Conservation (phyloP, 2,329 filamentous ascomycete species). For the Aureobasidium musti region DNA sequence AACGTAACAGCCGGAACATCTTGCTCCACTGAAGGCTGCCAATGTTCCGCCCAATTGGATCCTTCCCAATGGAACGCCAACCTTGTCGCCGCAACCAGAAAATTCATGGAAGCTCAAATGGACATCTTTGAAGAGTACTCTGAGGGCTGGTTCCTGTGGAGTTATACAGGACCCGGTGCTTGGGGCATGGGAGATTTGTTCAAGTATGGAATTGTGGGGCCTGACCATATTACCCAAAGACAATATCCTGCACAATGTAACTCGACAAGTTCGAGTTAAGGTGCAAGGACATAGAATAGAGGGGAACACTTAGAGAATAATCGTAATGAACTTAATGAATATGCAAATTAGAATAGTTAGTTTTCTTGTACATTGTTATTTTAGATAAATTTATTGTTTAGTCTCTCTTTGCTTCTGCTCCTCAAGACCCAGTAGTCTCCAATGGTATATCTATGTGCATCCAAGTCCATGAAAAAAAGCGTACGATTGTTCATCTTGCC, state of each 20-base stretch:
- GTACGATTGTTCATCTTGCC: too few species aligned
- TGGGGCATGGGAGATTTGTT: constrained; percentile 49
- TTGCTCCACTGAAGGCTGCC: constrained; percentile 43
- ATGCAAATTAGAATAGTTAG: too few species aligned
- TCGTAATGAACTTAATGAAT: too few species aligned
- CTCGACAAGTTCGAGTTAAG: neutral
- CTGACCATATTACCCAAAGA: constrained; percentile 40
- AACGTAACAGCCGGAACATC: constrained; percentile 46
- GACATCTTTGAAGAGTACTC: constrained; percentile 54
- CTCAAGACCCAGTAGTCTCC: too few species aligned
- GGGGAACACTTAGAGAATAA: too few species aligned
- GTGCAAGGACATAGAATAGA: too few species aligned
- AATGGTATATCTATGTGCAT: too few species aligned
- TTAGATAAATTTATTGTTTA: too few species aligned
- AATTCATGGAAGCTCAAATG: constrained; percentile 59
- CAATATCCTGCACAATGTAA: constrained; percentile 36
- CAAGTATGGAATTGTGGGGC: constrained; percentile 44
- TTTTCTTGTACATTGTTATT: too few species aligned
- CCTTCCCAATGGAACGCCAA: constrained; percentile 51
- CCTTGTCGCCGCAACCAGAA: constrained; percentile 50
- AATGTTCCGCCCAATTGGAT: constrained; percentile 48
- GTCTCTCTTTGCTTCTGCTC: too few species aligned
- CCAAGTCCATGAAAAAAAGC: too few species aligned
- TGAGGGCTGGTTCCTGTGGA: constrained; percentile 58
- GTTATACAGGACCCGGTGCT: constrained; percentile 49